Evolutionary conservation across 441 rosid genomes (phyloP), one percentile per base, ranked within the genome.

Genomic region (Gossypium laxum): DNA sequence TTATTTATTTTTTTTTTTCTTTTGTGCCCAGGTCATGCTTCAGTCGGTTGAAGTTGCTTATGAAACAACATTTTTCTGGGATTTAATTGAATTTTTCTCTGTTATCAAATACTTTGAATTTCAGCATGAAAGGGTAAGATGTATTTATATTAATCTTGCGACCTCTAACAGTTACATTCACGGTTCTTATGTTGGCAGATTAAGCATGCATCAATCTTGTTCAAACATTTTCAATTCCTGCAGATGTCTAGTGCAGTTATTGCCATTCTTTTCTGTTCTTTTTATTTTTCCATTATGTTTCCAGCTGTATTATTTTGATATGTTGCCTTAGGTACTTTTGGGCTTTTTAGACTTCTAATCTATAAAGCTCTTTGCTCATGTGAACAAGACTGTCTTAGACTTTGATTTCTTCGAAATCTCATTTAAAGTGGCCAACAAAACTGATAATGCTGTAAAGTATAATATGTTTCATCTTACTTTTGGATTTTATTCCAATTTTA

Each of bases 111-210:
- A 83, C 67, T 80, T 86, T 75, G 82, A 82, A 65, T 90, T 88
- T 83, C 96, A 88, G 56, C 85, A 72, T 70, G 88, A 86, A 82
- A 87, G 94, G 82, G 97, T 94, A 82, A 84, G 93, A 71, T 72
- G 17, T 73, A 72, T 11, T 68, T 24, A 2, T 32, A 54, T 17
- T 18, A 22, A 12, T 22, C 19, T 43, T 47, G 21, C 12, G 1
- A 28, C 70, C 7, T 67, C 12, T 5, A 18, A 58, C 71, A 57
- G 21, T 15, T 71, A 5, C 60, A 52, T 21, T 54, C 19, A 72
- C 14, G 60, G 15, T 10, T 70, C 18, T 38, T 72, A 24, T 63
- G 21, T 30, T 5, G 11, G 58, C 24, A 10, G 43, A 30, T 18
- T 69, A 15, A 28, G 26, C 32, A 24, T 24, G 41, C 43, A 65